phyloP scores from a whole-genome alignment of 2,329 filamentous ascomycete genomes.

The Aspergillus viridinutans region DNA sequence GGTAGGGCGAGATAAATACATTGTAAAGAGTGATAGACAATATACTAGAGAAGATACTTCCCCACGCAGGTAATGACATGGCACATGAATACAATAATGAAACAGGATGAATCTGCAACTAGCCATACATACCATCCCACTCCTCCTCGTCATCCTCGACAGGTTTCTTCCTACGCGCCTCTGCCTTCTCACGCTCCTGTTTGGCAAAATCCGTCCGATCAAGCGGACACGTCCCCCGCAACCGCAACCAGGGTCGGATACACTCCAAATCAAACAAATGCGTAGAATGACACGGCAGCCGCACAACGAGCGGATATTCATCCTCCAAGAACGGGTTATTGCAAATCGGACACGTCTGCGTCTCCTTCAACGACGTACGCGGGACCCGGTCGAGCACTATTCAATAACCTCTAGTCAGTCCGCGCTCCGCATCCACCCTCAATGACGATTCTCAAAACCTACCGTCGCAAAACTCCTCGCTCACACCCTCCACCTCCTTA shows the following conservation, averaged over 20 bases:
- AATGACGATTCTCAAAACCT: conserved; percentile 12
- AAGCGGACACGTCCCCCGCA: conserved; percentile 61
- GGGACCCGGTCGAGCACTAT: conserved; percentile 56
- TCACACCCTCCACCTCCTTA: conserved; percentile 56
- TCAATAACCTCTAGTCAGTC: not conserved
- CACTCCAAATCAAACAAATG: conserved; percentile 64
- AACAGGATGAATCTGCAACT: not conserved
- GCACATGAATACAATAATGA: not conserved
- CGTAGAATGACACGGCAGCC: conserved; percentile 57
- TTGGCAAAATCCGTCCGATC: conserved; percentile 58
- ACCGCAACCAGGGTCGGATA: conserved; percentile 60
- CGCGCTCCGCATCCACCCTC: not conserved
- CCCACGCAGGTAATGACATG: not conserved
- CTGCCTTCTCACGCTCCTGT: conserved; percentile 49
- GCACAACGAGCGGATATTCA: conserved; percentile 59
- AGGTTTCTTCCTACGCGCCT: conserved; percentile 45
- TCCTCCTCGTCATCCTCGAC: conserved; percentile 43
- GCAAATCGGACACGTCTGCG: conserved; percentile 58
- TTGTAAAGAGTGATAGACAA: not conserved
- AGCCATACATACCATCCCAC: conserved; percentile 48
- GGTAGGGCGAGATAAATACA: not conserved
- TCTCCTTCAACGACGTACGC: conserved; percentile 50
- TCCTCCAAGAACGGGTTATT: conserved; percentile 60
- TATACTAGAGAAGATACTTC: not conserved
- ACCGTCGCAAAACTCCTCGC: conserved; percentile 57